Conservation (phyloP, 164 flowering plant species). For the Cinnamomum chago region DNA sequence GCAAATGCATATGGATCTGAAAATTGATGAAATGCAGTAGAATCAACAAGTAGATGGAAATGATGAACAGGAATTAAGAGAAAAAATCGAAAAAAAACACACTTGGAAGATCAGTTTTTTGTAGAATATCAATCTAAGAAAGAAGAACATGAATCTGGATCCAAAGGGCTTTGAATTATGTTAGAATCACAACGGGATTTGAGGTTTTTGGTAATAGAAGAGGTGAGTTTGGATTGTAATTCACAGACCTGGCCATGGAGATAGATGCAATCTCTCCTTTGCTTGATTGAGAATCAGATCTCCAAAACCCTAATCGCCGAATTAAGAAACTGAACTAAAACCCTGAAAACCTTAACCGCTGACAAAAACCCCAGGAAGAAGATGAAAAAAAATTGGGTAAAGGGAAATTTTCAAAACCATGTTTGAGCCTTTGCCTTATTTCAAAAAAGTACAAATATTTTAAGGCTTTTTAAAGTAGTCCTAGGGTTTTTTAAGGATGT, state of each 20-base stretch:
- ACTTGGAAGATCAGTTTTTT: too few species aligned
- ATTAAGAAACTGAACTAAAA: neutral
- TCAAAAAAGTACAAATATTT: too few species aligned
- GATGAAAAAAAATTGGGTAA: too few species aligned
- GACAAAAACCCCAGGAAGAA: too few species aligned
- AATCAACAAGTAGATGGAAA: neutral
- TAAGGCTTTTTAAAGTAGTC: too few species aligned
- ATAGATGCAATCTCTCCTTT: neutral
- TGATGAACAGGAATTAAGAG: neutral
- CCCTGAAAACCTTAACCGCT: neutral
- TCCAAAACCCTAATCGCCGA: neutral
- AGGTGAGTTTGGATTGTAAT: neutral
- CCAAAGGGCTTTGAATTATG: neutral
- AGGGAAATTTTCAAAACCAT: too few species aligned
- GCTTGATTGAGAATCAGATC: neutral
- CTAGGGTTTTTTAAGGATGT: too few species aligned
- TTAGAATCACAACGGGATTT: neutral
- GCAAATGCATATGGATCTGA: neutral
- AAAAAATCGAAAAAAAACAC: too few species aligned
- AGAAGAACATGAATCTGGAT: neutral
- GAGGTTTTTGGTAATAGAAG: neutral
- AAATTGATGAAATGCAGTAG: neutral
- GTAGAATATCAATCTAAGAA: too few species aligned
- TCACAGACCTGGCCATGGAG: neutral
- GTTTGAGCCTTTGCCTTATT: too few species aligned